Evolutionary conservation across 306 rosid species (phyloP), one percentile per base, ranked within the genome.

Genomic region (Dryas drummondii): DNA sequence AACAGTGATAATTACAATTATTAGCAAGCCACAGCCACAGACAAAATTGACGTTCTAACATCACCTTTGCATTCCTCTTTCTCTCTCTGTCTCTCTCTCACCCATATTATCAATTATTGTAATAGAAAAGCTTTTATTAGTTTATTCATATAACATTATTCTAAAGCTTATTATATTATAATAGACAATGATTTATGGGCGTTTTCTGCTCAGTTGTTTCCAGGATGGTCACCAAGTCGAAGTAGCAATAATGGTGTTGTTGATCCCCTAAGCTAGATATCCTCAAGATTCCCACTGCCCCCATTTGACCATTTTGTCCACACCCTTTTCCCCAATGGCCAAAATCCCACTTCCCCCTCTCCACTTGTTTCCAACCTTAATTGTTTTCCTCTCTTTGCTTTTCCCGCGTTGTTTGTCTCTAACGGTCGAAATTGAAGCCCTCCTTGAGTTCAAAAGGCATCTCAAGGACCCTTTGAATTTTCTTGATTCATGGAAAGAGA

Each of bases 391-490:
- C 75, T 65, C 6, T 58, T 53, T 72, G 68, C 62, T 85, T 80
- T 86, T 88, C 84, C 91, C 85, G 72, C 88, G 87, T 15, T 79
- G 84, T 77, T n/a, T 45, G 81, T 53, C 93, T 65, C 76, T 64
- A 40, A 76, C 59, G 19, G 68, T 75, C 40, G 93, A 96, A 77
- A 83, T 82, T 7, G 59, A 59, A 52, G 91, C 92, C 27, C 90
- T 96, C 55, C 84, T 92, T 66, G 82, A 82, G 41, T 89, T 92
- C 88, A 96, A 86, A 80, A 82, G 70, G 67, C 86, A 86, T 75
- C 88, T 90, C 79, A 86, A 80, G 52, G 97, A 96, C 84, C 86
- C 99, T 14, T 66, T 70, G 50, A 79, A 86, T 77, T 77, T 45
- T 26, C 84, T 96, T 49, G 66, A 57, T 57, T 86, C 97, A 0